Base-by-base conservation (phyloP, 371 early-diverging fungal genomes). In the Dichotomocladium elegans region DNA sequence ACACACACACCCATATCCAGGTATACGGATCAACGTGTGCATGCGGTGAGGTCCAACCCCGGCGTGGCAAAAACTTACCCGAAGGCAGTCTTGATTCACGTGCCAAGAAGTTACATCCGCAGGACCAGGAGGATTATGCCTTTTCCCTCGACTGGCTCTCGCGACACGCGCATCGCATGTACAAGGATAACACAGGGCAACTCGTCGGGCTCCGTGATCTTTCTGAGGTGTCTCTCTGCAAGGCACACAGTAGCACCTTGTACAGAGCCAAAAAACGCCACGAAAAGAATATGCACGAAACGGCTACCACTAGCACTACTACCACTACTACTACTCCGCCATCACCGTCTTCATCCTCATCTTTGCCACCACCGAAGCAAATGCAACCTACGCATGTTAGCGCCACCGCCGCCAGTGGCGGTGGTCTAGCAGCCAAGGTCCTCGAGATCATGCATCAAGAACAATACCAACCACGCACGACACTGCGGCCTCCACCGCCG, bases 211-310 rank as follows among this genome's bases (percentile, higher is more conserved):
- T 77, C 14, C 26, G 42, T 12, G 60, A 68, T 11, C 50, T 70
- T 28, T 47, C 59, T 30, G 75, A 74, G 41, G 75, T 74, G 44
- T 68, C 69, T 43, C 73, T 77, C 41, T 77, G 77, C 41, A 77
- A 77, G 52, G 77, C 77, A 57, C 77, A 77, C 44, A 70, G 71
- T 17, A 66, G 66, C 41, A 68, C 77, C 17, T 50, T 77, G 19
- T 77, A 77, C 49, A 61, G 77, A 29, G 77, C 77, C 41, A 77
- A 71, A 52, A 77, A 77, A 51, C 61, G 61, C 37, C 64, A 66
- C 26, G 65, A 71, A 31, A 51, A 67, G 15, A 63, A 43, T n/a
- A 33, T 33, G 12, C 34, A 33, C 34, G 12, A 48, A 55, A 44
- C 47, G 51, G 47, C 70, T 64, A 7, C 69, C 68, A 24, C 66